phyloP scores from a whole-genome alignment of 2,329 filamentous ascomycete genomes.

The Corinectria fuckeliana region DNA sequence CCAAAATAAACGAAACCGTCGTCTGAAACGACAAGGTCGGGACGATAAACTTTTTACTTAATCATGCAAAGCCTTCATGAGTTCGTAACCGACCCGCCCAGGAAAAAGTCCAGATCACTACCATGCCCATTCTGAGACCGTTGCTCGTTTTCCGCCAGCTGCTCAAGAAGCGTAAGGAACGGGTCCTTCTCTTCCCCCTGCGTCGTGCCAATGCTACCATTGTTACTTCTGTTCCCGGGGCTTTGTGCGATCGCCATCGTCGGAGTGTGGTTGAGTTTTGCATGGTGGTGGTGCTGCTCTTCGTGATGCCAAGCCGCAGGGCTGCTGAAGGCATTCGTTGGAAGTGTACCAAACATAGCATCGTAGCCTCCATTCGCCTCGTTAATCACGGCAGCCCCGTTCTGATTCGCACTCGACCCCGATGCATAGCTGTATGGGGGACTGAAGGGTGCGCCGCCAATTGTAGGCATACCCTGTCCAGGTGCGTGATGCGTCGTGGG shows the following conservation, averaged over 20 bases:
- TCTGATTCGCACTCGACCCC: constrained; percentile 38
- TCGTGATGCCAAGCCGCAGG: constrained; percentile 58
- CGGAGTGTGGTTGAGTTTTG: constrained; percentile 29
- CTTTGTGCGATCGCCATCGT: constrained; percentile 40
- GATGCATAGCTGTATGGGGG: constrained; percentile 51
- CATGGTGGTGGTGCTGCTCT: constrained; percentile 35
- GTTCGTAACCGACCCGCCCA: constrained; percentile 45
- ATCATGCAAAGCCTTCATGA: not conserved
- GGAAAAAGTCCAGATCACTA: constrained; percentile 80
- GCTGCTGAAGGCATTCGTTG: constrained; percentile 60
- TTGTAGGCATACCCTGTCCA: constrained; percentile 39
- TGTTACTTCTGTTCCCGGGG: constrained; percentile 57
- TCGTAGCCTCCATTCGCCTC: constrained; percentile 54
- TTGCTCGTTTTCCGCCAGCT: constrained; percentile 82
- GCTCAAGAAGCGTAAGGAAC: constrained; percentile 79
- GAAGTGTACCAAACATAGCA: constrained; percentile 64
- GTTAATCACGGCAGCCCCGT: constrained; percentile 38
- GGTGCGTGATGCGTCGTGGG: constrained; percentile 27
- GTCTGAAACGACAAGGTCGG: constrained; percentile 8
- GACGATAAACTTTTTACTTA: not conserved
- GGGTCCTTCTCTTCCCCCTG: constrained; percentile 76
- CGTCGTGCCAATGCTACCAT: constrained; percentile 56
- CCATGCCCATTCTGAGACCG: constrained; percentile 65
- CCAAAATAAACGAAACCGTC: not conserved
- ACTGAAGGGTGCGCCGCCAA: constrained; percentile 47